A percentile compares a stretch with the other conserved stretches of the same genome.
Evolutionary conservation across 768 basidiomycete genomes (phyloP).

Genomic region (Paxillus involutus): DNA sequence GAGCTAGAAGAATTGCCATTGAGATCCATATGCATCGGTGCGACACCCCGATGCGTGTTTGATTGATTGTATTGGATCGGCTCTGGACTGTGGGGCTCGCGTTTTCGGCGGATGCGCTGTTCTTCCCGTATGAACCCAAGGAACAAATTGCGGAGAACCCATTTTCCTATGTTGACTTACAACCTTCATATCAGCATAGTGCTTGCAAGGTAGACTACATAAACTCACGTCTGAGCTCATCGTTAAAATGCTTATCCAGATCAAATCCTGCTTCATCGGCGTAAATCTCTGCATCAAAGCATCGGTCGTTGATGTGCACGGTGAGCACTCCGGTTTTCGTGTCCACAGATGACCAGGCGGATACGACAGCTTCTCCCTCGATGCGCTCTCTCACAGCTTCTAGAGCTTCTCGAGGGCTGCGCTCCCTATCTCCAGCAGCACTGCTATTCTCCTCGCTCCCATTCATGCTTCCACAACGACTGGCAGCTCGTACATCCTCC

Average conservation of each 20-base stretch:
- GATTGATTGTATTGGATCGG: conserved; percentile 14
- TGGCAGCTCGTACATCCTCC: conserved; percentile 65
- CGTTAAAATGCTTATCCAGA: conserved; percentile 58
- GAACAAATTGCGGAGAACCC: conserved; percentile 87
- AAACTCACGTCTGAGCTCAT: conserved; percentile 78
- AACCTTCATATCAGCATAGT: conserved; percentile 5
- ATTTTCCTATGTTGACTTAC: conserved; percentile 89
- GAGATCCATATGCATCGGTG: conserved; percentile 26
- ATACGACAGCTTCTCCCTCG: conserved; percentile 90
- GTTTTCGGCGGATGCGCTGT: conserved; percentile 42
- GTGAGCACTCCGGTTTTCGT: conserved; percentile 88
- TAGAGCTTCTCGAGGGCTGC: conserved; percentile 78
- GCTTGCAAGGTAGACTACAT: conserved; percentile 1
- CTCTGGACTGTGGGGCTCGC: conserved; percentile 24
- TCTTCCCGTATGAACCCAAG: conserved; percentile 74
- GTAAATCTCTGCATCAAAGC: conserved; percentile 94
- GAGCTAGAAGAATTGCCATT: conserved; percentile 15
- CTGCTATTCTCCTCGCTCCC: conserved; percentile 37
- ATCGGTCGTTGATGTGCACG: conserved; percentile 83
- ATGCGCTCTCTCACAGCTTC: conserved; percentile 87
- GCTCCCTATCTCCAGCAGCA: conserved; percentile 40
- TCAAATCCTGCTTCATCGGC: conserved; percentile 85
- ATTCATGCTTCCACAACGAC: conserved; percentile 45
- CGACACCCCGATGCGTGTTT: conserved; percentile 21
- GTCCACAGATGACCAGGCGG: conserved; percentile 85